phyloP scores from a whole-genome alignment of 176 grass and related monocot species.

The Phragmites australis region DNA sequence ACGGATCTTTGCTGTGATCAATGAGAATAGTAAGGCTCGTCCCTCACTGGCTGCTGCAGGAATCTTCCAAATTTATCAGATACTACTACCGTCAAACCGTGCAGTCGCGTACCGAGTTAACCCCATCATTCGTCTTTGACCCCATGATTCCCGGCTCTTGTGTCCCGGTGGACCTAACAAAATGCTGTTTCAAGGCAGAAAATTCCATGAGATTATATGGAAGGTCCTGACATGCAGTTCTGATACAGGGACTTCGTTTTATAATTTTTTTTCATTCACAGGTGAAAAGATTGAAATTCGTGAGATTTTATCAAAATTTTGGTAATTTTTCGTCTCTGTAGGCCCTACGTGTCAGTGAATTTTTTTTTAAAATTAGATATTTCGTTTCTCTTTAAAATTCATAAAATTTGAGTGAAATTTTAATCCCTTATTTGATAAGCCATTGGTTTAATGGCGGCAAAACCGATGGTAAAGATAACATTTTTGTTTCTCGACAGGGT shows the following conservation, averaged over 20 bases:
- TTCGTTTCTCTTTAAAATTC: too few relatives aligned
- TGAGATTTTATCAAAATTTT: too few relatives aligned
- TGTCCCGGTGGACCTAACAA: not conserved
- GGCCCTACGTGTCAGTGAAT: too few relatives aligned
- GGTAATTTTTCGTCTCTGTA: too few relatives aligned
- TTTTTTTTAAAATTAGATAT: too few relatives aligned
- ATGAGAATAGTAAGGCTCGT: not conserved
- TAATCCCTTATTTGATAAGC: too few relatives aligned
- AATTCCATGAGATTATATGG: not conserved
- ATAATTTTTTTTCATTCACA: too few relatives aligned
- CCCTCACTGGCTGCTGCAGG: not conserved
- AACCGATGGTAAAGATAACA: not conserved
- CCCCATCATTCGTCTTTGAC: conserved; percentile 13
- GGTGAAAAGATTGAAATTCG: too few relatives aligned
- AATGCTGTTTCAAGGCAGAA: not conserved
- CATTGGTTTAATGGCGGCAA: not conserved
- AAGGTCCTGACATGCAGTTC: not conserved
- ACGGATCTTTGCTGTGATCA: not conserved
- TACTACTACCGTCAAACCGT: not conserved
- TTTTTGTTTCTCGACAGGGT: not conserved
- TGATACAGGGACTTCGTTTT: too few relatives aligned
- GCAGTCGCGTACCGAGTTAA: not conserved
- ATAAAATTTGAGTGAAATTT: too few relatives aligned
- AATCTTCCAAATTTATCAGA: not conserved
- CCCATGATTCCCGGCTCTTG: not conserved